Percentiles rank a stretch among this genome's conserved stretches.
Evolutionary conservation across 164 flowering plant species (phyloP).

Genomic region (Stephania yunnanensis): DNA sequence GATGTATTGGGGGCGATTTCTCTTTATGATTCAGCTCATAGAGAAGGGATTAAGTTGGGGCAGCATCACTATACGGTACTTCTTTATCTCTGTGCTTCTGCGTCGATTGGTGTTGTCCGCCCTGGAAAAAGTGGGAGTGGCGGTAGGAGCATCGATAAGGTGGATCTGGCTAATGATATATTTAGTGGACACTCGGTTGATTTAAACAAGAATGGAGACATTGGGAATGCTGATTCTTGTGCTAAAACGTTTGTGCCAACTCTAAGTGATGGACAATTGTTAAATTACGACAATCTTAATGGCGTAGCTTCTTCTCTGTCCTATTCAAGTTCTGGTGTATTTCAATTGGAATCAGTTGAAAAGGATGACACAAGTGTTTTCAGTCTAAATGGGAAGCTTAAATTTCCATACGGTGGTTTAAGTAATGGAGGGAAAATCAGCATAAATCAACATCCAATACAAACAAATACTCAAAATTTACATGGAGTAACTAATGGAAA

Average conservation of each 20-base stretch:
- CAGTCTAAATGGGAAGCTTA: slow-evolving; percentile 6
- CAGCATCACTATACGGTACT: slow-evolving; percentile 77
- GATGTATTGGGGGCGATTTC: slow-evolving; percentile 66
- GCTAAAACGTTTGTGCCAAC: background rate
- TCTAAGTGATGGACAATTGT: slow-evolving; percentile 10
- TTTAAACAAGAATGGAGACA: slow-evolving; percentile 14
- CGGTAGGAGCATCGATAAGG: slow-evolving; percentile 26
- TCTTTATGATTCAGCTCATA: slow-evolving; percentile 54
- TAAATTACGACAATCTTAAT: slow-evolving; percentile 10
- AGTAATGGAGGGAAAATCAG: background rate
- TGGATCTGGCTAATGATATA: slow-evolving; percentile 12
- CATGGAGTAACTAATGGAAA: too few species aligned
- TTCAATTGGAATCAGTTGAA: background rate
- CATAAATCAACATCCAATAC: slow-evolving; percentile 1
- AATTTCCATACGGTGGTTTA: slow-evolving; percentile 6
- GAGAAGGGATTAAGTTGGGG: slow-evolving; percentile 46
- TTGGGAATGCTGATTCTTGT: slow-evolving; percentile 2
- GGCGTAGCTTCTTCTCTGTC: slow-evolving; percentile 1
- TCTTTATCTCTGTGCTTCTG: slow-evolving; percentile 80
- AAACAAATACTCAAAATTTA: slow-evolving; percentile 8
- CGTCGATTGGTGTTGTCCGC: slow-evolving; percentile 63
- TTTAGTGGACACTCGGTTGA: slow-evolving; percentile 10
- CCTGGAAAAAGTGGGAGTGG: slow-evolving; percentile 76
- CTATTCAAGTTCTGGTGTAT: slow-evolving; percentile 2
- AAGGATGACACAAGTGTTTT: slow-evolving; percentile 3